phyloP scores from a whole-genome alignment of 441 rosid genomes.

The Metrosideros polymorpha region DNA sequence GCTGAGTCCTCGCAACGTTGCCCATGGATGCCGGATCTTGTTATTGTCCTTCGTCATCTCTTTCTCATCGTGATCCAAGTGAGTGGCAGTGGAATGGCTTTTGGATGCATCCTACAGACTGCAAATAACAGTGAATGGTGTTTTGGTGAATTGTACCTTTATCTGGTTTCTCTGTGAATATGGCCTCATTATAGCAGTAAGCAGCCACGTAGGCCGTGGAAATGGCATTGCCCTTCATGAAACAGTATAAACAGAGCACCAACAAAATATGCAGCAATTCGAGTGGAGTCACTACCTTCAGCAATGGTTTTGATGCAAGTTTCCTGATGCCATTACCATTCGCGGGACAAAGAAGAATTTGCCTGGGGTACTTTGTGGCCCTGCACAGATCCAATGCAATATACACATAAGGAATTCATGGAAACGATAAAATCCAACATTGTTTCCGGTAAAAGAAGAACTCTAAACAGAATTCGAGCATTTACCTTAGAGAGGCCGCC shows the following conservation, averaged over 20 bases:
- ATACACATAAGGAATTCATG: neutral
- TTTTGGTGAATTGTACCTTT: neutral
- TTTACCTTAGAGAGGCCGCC: no score
- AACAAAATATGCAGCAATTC: neutral
- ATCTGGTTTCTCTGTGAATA: no score
- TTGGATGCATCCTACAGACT: neutral
- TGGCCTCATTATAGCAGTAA: no score
- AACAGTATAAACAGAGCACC: neutral
- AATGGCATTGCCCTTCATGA: no score
- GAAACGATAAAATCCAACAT: neutral
- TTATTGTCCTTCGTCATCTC: neutral
- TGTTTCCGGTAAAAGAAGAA: no score
- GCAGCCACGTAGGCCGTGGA: no score
- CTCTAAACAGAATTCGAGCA: no score
- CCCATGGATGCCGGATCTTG: neutral
- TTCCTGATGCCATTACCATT: neutral
- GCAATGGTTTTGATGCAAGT: neutral
- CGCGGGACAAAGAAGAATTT: rapidly evolving
- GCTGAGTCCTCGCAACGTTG: rapidly evolving
- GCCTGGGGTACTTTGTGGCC: neutral
- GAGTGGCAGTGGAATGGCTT: neutral
- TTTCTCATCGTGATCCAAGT: neutral
- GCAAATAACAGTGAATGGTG: rapidly evolving
- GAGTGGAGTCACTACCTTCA: rapidly evolving
- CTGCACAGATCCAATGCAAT: neutral